phyloP scores from a whole-genome alignment of 2,329 filamentous ascomycete genomes.

The Madurella mycetomatis region DNA sequence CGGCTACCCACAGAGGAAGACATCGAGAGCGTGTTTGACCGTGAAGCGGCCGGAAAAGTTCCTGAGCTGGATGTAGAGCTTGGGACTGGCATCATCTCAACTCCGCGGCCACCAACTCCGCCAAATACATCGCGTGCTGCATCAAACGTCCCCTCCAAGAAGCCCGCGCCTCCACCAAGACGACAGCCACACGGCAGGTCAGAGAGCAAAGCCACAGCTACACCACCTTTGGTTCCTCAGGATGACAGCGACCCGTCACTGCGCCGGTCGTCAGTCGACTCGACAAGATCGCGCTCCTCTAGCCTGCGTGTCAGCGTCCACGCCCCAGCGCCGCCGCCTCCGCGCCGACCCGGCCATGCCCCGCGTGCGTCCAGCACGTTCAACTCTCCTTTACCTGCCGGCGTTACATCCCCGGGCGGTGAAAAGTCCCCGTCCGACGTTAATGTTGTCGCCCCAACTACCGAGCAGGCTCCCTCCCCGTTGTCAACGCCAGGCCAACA shows the following conservation, averaged over 20 bases:
- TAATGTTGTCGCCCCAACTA: background rate
- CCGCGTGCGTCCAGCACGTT: constrained; percentile 30
- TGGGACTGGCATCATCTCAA: constrained; percentile 28
- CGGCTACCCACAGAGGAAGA: constrained; percentile 45
- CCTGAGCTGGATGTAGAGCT: constrained; percentile 38
- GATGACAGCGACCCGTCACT: constrained; percentile 36
- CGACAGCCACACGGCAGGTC: constrained; percentile 45
- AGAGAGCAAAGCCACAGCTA: constrained; percentile 38
- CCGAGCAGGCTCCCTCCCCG: background rate
- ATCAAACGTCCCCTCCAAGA: constrained; percentile 33
- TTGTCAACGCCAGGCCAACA: background rate
- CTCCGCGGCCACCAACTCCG: constrained; percentile 38
- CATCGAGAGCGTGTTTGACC: constrained; percentile 49
- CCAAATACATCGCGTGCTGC: constrained; percentile 33
- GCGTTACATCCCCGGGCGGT: background rate
- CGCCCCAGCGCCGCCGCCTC: constrained; percentile 52
- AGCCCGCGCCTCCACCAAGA: constrained; percentile 47
- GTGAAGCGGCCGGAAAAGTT: constrained; percentile 48
- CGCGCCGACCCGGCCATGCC: constrained; percentile 43
- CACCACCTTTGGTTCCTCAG: constrained; percentile 21
- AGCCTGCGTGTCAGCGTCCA: constrained; percentile 40
- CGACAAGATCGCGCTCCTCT: constrained; percentile 43
- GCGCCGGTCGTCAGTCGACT: constrained; percentile 48
- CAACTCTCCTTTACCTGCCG: constrained; percentile 16
- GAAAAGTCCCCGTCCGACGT: background rate